Conservation (phyloP, 164 flowering plant genomes). For the Hamamelis virginiana region DNA sequence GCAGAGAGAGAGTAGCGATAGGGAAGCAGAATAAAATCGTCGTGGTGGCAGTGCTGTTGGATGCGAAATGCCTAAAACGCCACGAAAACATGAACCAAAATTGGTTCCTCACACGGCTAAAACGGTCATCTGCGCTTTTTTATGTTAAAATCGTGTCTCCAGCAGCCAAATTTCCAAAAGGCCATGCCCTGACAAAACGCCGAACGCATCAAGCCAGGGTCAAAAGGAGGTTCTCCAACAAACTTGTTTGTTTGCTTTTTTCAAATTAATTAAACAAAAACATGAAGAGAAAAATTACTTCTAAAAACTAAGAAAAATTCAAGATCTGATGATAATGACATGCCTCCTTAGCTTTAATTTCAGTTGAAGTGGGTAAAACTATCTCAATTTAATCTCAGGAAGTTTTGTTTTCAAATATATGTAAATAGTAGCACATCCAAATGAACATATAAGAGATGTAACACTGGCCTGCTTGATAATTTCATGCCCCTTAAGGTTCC, state of each 20-base stretch:
- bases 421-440: neutral
- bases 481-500: constrained; percentile 91
- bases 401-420: neutral
- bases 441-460: neutral
- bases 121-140: too few relatives aligned
- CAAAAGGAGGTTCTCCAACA: neutral
- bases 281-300: neutral
- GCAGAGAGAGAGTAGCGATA: too few relatives aligned
- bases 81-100: too few relatives aligned
- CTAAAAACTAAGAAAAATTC: neutral
- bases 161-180: too few relatives aligned
- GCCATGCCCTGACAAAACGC: too few relatives aligned
- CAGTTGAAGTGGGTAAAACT: neutral
- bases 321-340: neutral
- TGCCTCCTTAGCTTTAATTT: neutral
- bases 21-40: too few relatives aligned
- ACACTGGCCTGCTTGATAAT: constrained; percentile 89
- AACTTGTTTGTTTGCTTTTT: neutral
- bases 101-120: too few relatives aligned
- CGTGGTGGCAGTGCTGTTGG: too few relatives aligned
- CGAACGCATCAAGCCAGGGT: too few relatives aligned
- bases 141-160: too few relatives aligned
- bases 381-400: neutral
- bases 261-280: neutral
- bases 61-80: too few relatives aligned